These are phyloP conservation scores for Antrodiella citrinella DNA, from an alignment of 768 basidiomycete genomes.

Conservation along the genomic window DNA sequence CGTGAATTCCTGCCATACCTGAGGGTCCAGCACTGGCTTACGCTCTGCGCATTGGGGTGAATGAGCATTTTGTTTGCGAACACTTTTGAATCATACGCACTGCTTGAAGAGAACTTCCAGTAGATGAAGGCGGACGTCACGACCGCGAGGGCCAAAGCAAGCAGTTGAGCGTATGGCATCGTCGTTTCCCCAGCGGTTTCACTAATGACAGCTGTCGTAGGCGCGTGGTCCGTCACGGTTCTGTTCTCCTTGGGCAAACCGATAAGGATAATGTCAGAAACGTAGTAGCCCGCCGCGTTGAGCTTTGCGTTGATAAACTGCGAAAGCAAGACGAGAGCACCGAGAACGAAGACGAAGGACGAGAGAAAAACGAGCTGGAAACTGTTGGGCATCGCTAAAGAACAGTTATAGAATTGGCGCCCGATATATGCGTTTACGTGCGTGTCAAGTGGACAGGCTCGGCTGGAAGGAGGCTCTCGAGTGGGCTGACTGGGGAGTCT, in stretches of 20 bases:
- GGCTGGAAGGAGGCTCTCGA: background rate
- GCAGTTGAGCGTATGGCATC: constrained; percentile 31
- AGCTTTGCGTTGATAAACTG: constrained; percentile 37
- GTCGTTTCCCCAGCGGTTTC: constrained; percentile 8
- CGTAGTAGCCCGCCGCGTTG: constrained; percentile 45
- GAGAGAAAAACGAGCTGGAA: constrained; percentile 47
- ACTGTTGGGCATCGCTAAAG: constrained; percentile 42
- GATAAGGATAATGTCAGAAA: constrained; percentile 53
- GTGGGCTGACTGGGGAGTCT: background rate
- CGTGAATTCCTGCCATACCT: constrained; percentile 75
- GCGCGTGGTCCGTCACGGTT: background rate
- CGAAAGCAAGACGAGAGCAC: constrained; percentile 37
- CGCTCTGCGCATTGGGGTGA: constrained; percentile 51
- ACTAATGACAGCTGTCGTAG: background rate
- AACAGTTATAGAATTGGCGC: too few relatives aligned
- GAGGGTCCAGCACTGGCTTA: constrained; percentile 66
- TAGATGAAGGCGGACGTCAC: constrained; percentile 44
- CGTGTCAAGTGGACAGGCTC: background rate
- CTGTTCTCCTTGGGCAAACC: constrained; percentile 36
- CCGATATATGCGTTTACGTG: background rate
- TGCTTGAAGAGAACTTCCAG: constrained; percentile 32
- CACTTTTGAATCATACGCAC: too few relatives aligned
- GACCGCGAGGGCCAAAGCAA: constrained; percentile 45
- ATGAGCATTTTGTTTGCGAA: too few relatives aligned
- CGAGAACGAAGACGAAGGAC: constrained; percentile 42